These are phyloP conservation scores for Cephalotrichum gorgonifer DNA, from an alignment of 2,329 filamentous ascomycete species.

Conservation along the genomic window DNA sequence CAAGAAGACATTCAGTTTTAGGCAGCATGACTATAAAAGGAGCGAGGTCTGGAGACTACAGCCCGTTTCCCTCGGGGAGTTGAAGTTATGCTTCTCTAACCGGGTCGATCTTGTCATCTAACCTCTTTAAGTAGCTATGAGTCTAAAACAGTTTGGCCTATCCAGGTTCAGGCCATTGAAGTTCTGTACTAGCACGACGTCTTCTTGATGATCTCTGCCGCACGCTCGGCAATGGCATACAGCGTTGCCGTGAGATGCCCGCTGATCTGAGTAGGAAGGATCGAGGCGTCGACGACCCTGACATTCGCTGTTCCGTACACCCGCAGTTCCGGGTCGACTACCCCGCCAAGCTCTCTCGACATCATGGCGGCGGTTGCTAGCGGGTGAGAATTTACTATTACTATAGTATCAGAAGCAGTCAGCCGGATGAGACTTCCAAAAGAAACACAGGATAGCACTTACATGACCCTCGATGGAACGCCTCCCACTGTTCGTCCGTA, in stretches of 20 bases:
- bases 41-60: too few species aligned
- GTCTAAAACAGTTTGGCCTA: too few species aligned
- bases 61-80: too few species aligned
- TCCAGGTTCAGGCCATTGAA: too few species aligned
- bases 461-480: constrained; percentile 21
- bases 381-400: constrained; percentile 29
- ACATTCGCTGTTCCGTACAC: constrained; percentile 38
- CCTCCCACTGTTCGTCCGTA: constrained; percentile 22
- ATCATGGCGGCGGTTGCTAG: constrained; percentile 36
- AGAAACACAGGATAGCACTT: constrained; percentile 15
- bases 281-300: constrained; percentile 36
- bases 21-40: too few species aligned
- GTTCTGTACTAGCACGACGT: too few species aligned
- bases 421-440: background rate
- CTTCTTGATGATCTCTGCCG: constrained; percentile 15
- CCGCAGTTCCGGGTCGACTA: constrained; percentile 29
- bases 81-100: too few species aligned
- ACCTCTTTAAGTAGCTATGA: too few species aligned
- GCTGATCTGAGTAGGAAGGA: constrained; percentile 36
- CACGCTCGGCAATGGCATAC: constrained; percentile 41
- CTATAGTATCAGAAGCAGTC: constrained; percentile 5
- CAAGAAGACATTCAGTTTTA: too few species aligned
- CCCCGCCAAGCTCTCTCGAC: constrained; percentile 30
- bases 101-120: too few species aligned
- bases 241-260: constrained; percentile 38